A percentile compares a stretch with the other conserved stretches of the same genome.
These are phyloP conservation scores for Austroboletus niveus DNA, from an alignment of 1,284 basidiomycete species.

Conservation along the genomic window DNA sequence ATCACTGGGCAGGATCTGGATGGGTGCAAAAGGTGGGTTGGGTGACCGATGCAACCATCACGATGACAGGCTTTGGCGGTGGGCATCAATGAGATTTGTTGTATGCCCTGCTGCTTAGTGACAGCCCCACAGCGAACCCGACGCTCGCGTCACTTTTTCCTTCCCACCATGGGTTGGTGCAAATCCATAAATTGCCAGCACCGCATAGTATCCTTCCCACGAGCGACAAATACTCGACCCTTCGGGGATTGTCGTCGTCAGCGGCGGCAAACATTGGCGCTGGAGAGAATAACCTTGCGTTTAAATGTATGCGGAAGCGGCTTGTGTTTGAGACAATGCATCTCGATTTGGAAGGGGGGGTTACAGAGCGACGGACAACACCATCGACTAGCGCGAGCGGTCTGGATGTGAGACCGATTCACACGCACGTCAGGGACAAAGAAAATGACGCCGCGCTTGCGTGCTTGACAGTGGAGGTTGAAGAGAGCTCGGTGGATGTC, in stretches of 20 bases:
- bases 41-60: constrained; percentile 73
- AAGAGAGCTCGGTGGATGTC: constrained; percentile 13
- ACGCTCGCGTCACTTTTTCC: constrained; percentile 69
- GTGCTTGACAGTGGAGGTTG: constrained; percentile 27
- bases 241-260: constrained; percentile 68
- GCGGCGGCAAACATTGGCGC: constrained; percentile 49
- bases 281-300: constrained; percentile 94
- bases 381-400: constrained; percentile 37
- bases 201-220: constrained; percentile 68
- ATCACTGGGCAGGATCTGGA: constrained; percentile 55
- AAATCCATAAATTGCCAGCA: constrained; percentile 70
- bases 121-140: constrained; percentile 54
- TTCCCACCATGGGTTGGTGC: constrained; percentile 80
- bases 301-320: constrained; percentile 87
- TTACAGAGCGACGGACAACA: constrained; percentile 79
- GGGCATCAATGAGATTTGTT: constrained; percentile 28
- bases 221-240: constrained; percentile 71
- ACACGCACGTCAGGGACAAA: constrained; percentile 8
- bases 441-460: constrained; percentile 12
- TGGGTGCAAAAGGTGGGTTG: constrained; percentile 81
- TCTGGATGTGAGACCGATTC: constrained; percentile 22
- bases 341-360: constrained; percentile 90
- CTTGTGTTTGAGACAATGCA: constrained; percentile 92
- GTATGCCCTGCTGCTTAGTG: constrained; percentile 8
- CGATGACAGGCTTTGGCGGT: constrained; percentile 81